Evolutionary conservation across 352 stramenopile species (phyloP).

Genomic region (Globisporangium solare): DNA sequence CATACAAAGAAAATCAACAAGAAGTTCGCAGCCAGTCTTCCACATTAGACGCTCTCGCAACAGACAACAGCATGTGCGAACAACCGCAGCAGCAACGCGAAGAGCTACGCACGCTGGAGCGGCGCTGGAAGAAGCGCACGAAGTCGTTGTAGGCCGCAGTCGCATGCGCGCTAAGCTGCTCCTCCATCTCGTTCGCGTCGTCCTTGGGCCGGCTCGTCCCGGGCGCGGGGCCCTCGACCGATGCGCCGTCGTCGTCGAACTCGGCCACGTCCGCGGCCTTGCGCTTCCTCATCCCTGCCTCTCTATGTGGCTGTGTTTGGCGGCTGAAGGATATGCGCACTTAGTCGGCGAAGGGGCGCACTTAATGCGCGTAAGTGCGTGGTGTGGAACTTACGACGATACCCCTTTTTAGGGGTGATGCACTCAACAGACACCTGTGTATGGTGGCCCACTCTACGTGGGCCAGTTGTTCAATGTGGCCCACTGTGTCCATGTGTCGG

Average conservation of each 20-base stretch:
- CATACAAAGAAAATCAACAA: neutral
- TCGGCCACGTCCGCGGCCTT: neutral
- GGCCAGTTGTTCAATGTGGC: too few relatives aligned
- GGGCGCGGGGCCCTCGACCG: too few relatives aligned
- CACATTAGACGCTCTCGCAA: neutral
- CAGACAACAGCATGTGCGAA: too few relatives aligned
- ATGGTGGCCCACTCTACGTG: too few relatives aligned
- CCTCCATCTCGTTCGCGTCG: conserved; percentile 45
- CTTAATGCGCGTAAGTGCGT: too few relatives aligned
- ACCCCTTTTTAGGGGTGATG: too few relatives aligned
- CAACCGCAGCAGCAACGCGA: neutral
- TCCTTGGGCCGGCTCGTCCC: neutral
- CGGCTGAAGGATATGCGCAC: too few relatives aligned
- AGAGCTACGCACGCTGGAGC: conserved; percentile 36
- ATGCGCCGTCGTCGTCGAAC: neutral
- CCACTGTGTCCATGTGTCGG: too few relatives aligned
- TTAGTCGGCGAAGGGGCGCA: too few relatives aligned
- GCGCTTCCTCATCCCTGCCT: conserved; percentile 3
- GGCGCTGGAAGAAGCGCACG: conserved; percentile 49
- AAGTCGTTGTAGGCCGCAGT: conserved; percentile 68
- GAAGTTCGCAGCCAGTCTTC: too few relatives aligned
- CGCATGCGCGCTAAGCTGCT: conserved; percentile 69
- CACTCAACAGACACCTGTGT: too few relatives aligned
- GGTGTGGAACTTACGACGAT: too few relatives aligned
- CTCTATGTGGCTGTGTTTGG: neutral